phyloP scores from a whole-genome alignment of 805 yeast species.

The Starmerella ratchasimensis region DNA sequence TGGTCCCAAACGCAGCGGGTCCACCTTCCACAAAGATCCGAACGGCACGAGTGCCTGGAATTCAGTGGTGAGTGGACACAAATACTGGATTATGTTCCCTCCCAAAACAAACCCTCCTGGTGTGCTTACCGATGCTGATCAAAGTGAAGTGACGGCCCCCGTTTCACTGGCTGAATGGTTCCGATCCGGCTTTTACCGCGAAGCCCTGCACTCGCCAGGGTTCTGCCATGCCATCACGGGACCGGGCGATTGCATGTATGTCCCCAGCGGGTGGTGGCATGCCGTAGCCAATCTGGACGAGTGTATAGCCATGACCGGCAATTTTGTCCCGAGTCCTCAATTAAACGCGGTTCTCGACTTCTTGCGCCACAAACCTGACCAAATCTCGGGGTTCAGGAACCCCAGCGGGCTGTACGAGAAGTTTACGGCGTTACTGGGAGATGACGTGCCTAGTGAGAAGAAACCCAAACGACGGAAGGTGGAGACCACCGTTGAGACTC shows the following conservation, averaged over 20 bases:
- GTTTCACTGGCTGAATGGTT: slow-evolving; percentile 92
- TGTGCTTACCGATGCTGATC: slow-evolving; percentile 58
- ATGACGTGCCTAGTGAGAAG: slow-evolving; percentile 27
- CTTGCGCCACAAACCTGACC: slow-evolving; percentile 50
- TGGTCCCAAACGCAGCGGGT: slow-evolving; percentile 72
- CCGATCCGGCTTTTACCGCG: slow-evolving; percentile 64
- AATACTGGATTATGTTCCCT: slow-evolving; percentile 83
- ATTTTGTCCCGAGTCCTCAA: slow-evolving; percentile 58
- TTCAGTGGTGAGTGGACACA: slow-evolving; percentile 56
- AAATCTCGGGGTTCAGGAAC: slow-evolving; percentile 57
- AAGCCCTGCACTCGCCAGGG: slow-evolving; percentile 33
- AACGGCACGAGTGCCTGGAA: slow-evolving; percentile 89
- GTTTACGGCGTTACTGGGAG: slow-evolving; percentile 40
- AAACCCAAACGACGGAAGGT: slow-evolving; percentile 7
- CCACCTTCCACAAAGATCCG: slow-evolving; percentile 89
- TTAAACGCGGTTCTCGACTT: slow-evolving; percentile 52
- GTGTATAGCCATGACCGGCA: slow-evolving; percentile 69
- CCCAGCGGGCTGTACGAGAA: slow-evolving; percentile 47
- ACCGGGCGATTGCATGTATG: slow-evolving; percentile 75
- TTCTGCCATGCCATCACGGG: slow-evolving; percentile 60
- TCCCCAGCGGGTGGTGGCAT: slow-evolving; percentile 98
- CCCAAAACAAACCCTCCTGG: slow-evolving; percentile 73
- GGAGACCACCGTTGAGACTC: slow-evolving; percentile 2
- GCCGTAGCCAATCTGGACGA: slow-evolving; percentile 67
- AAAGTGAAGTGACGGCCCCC: slow-evolving; percentile 82